Percentiles rank a stretch among this genome's conserved stretches.
phyloP scores from a whole-genome alignment of 2,329 filamentous ascomycete genomes.

The Paecilomyces niveus region DNA sequence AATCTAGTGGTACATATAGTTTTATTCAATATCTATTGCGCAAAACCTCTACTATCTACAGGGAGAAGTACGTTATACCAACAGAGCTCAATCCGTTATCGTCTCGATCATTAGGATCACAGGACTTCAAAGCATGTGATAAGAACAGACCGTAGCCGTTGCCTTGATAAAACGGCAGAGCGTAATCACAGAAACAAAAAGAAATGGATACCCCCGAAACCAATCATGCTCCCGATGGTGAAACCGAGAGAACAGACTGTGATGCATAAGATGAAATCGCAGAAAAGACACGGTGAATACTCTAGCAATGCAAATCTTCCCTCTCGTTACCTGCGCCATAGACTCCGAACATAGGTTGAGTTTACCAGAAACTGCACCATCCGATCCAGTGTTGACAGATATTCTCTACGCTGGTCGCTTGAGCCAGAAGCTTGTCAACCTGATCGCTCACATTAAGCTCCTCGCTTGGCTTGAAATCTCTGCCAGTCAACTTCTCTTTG shows the following conservation, averaged over 20 bases:
- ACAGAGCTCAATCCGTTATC: neutral
- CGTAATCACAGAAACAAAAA: neutral
- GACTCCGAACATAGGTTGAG: constrained; percentile 11
- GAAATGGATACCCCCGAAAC: neutral
- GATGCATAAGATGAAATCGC: neutral
- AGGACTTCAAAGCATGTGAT: neutral
- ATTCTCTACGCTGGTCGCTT: constrained; percentile 95
- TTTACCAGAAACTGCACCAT: constrained; percentile 96
- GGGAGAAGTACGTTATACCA: neutral
- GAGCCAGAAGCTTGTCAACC: constrained; percentile 88
- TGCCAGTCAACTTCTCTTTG: constrained; percentile 89
- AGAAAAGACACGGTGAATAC: constrained; percentile 1
- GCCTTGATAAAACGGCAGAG: neutral
- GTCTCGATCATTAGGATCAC: neutral
- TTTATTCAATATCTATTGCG: neutral
- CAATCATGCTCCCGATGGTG: neutral
- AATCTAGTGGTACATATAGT: neutral
- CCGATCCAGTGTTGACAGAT: constrained; percentile 98
- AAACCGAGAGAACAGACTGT: neutral
- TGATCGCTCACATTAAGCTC: constrained; percentile 81
- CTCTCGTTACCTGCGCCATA: constrained; percentile 19
- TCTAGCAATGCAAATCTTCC: constrained; percentile 14
- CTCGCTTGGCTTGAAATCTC: constrained; percentile 80
- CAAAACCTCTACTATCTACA: neutral
- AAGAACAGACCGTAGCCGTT: neutral